phyloP scores from a whole-genome alignment of 2,329 filamentous ascomycete species.

The Hypoxylon sp. region DNA sequence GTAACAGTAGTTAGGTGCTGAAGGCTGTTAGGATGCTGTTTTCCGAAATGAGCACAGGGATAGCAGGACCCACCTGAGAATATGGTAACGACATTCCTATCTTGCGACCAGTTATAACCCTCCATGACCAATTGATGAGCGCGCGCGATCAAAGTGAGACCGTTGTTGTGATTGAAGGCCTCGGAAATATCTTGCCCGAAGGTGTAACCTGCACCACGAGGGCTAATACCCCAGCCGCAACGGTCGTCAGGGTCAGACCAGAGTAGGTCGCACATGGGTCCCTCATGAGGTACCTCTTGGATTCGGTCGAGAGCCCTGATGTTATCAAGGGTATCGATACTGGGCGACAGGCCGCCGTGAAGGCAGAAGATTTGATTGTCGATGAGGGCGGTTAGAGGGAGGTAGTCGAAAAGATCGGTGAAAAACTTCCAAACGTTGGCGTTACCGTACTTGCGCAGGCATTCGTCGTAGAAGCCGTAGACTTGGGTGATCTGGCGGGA shows the following conservation, averaged over 20 bases:
- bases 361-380: conserved; percentile 99
- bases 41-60: not conserved
- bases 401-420: conserved; percentile 98
- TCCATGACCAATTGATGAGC: conserved; percentile 99
- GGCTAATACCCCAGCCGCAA: conserved; percentile 96
- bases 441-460: conserved; percentile 98
- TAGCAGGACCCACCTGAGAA: conserved; percentile 81
- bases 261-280: conserved; percentile 96
- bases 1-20: conserved; percentile 96
- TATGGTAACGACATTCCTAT: conserved; percentile 97
- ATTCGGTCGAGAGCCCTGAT: conserved; percentile 96
- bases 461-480: conserved; percentile 99
- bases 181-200: conserved; percentile 98
- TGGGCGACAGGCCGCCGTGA: conserved; percentile 96
- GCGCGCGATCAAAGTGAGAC: conserved; percentile 92
- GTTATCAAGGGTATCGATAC: conserved; percentile 94
- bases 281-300: conserved; percentile 98
- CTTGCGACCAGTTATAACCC: conserved; percentile 99
- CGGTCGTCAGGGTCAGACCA: conserved; percentile 99
- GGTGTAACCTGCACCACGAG: conserved; percentile 93
- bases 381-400: conserved; percentile 95
- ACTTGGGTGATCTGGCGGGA: conserved; percentile 99
- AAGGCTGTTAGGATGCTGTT: conserved; percentile 21
- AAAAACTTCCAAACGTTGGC: conserved; percentile 99
- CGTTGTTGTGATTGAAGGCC: conserved; percentile 99